Conservation (phyloP, 331 rosid genomes). For the Phaseolus coccineus region DNA sequence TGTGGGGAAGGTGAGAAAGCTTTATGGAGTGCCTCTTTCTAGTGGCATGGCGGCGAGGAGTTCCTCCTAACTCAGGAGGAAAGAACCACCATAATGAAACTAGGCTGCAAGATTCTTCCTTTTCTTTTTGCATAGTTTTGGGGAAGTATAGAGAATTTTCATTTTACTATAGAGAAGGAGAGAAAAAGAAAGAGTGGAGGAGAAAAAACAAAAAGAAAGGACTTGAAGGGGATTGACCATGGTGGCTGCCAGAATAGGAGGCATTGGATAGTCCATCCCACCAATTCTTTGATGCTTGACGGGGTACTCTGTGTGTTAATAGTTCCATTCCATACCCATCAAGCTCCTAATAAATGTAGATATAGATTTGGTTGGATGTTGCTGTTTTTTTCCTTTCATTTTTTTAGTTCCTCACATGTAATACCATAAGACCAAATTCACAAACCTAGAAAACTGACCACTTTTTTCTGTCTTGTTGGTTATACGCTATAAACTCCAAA, state of each 20-base stretch:
- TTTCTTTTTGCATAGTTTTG: slow-evolving; percentile 43
- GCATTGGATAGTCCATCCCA: slow-evolving; percentile 50
- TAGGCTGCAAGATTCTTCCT: slow-evolving; percentile 38
- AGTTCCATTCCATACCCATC: slow-evolving; percentile 62
- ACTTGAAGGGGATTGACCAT: slow-evolving; percentile 64
- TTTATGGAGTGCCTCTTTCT: slow-evolving; percentile 78
- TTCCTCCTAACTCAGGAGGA: slow-evolving; percentile 76
- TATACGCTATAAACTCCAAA: slow-evolving; percentile 26
- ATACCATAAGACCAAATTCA: slow-evolving; percentile 27
- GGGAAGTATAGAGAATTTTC: slow-evolving; percentile 54
- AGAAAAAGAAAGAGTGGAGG: slow-evolving; percentile 5
- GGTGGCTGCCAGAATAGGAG: slow-evolving; percentile 61
- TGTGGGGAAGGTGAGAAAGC: slow-evolving; percentile 93
- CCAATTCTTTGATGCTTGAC: slow-evolving; percentile 75
- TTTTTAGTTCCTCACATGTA: background rate
- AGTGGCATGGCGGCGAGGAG: slow-evolving; percentile 38
- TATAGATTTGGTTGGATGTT: slow-evolving; percentile 12
- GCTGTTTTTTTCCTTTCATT: slow-evolving; percentile 38
- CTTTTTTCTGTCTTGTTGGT: background rate
- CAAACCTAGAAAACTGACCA: background rate
- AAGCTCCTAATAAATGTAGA: slow-evolving; percentile 55
- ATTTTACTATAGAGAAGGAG: slow-evolving; percentile 45
- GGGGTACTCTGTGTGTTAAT: slow-evolving; percentile 58
- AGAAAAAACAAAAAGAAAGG: slow-evolving; percentile 11
- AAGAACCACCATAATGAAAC: slow-evolving; percentile 46